Base-by-base conservation (phyloP, 2,329 filamentous ascomycete species). In the Penicillium capsulatum region DNA sequence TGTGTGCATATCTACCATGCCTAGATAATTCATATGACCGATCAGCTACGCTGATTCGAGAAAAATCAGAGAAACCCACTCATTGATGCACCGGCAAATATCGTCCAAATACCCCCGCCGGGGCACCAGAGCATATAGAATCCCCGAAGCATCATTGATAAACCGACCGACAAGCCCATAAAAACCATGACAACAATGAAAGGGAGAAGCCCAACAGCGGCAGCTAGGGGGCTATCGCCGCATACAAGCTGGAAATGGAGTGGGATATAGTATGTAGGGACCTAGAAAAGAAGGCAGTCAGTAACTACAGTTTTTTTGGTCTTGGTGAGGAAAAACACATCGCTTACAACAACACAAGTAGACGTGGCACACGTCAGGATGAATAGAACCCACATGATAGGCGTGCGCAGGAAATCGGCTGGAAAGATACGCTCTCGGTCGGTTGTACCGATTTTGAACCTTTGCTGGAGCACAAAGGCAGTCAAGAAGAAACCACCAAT, bases 401-500 rank as follows among this genome's bases (percentile, higher is more conserved):
- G 43, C 13, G 7, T 14, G 1, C 14, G 31, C 3, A 47, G 31
- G 14, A 51, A 40, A 2, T 48, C 45, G 2, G 28, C 32, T 7
- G 45, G 45, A 6, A 51, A 38, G 5, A 51, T 48, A 3, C 46
- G 41, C 13, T 42, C 32, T 1, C 11, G n/a, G 2, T 19, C 10
- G 2, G 35, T 45, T 1, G 48, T 51, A 11, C 36, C 36, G 15
- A 49, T 32, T 2, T 14, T 33, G 26, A 40, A 43, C 13, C 13
- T 14, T 22, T 49, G 48, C 19, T 77, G 73, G 0, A 73, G 1
- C 2, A 48, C 45, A 42, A 79, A 77, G 3, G 60, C 41, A 20
- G 72, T 53, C 20, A 72, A 59, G 0, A 73, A 50, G 0, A 73
- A 57, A 1, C 63, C 71, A 13, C 69, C 71, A 1, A 72, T 55